Evolutionary conservation across 1,284 basidiomycete species (phyloP).

Genomic region (Nidula niveotomentosa): DNA sequence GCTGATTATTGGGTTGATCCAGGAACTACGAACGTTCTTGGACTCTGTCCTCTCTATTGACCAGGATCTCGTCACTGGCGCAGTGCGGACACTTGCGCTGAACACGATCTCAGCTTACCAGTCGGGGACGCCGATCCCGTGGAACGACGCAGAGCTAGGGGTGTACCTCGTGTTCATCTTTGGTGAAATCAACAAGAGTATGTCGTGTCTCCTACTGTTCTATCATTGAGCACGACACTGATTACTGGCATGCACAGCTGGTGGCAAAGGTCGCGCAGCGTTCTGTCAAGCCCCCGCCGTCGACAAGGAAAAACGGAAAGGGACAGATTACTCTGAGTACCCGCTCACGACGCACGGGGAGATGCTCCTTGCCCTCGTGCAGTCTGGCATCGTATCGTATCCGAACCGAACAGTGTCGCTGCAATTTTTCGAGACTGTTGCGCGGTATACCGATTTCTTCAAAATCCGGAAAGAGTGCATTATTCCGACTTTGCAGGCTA

Average conservation of each 20-base stretch:
- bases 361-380: constrained; percentile 82
- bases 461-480: constrained; percentile 88
- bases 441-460: constrained; percentile 97
- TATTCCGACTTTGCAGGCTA: constrained; percentile 83
- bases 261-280: constrained; percentile 72
- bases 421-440: constrained; percentile 92
- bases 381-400: constrained; percentile 82
- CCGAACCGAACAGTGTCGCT: constrained; percentile 89
- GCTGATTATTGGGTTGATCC: constrained; percentile 1
- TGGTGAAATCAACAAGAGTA: constrained; percentile 88
- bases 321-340: constrained; percentile 79
- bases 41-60: constrained; percentile 85
- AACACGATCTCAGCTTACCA: constrained; percentile 72
- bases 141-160: constrained; percentile 95
- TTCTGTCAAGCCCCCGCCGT: constrained; percentile 71
- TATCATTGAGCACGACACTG: neutral
- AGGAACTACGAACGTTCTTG: constrained; percentile 83
- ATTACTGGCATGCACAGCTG: constrained; percentile 37
- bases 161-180: constrained; percentile 93
- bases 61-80: constrained; percentile 74
- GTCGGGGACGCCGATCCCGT: constrained; percentile 65
- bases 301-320: constrained; percentile 65
- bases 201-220: constrained; percentile 12
- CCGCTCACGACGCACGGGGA: constrained; percentile 92
- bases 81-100: constrained; percentile 70